These are phyloP conservation scores for Zizania palustris DNA, from an alignment of 202 grass and related monocot genomes.

Conservation along the genomic window DNA sequence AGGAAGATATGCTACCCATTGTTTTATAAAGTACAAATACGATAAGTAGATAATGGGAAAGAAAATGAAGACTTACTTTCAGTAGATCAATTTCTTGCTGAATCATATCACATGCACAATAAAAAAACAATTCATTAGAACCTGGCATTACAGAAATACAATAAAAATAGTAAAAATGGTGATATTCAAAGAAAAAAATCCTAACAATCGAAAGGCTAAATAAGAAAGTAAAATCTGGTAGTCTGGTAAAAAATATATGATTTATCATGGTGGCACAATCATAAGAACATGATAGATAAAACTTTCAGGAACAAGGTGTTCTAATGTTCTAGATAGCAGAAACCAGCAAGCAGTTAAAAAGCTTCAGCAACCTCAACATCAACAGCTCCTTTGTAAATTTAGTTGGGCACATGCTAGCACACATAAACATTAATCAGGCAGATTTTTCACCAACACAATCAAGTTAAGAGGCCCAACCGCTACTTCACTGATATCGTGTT, in stretches of 20 bases:
- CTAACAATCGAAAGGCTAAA: neutral
- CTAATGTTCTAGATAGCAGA: too few species aligned
- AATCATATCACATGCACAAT: conserved; percentile 33
- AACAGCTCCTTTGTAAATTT: neutral
- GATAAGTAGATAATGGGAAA: conserved; percentile 18
- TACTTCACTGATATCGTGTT: too few species aligned
- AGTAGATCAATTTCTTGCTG: conserved; percentile 99
- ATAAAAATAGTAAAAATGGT: conserved; percentile 18
- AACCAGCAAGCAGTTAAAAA: too few species aligned
- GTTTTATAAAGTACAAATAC: conserved; percentile 6
- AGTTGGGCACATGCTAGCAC: neutral
- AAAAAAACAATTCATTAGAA: conserved; percentile 45
- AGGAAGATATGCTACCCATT: conserved; percentile 12
- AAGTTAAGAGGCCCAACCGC: neutral
- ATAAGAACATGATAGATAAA: neutral
- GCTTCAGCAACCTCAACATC: neutral
- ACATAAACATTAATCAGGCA: neutral
- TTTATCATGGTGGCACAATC: neutral
- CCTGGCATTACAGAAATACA: conserved; percentile 3
- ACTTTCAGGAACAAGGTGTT: too few species aligned
- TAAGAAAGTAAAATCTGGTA: conserved; percentile 15
- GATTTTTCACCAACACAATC: conserved; percentile 12
- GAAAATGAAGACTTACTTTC: conserved; percentile 65
- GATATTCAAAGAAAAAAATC: conserved; percentile 12
- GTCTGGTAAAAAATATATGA: conserved; percentile 7